These are phyloP conservation scores for Curvularia spicifera DNA, from an alignment of 2,329 filamentous ascomycete species.

Conservation along the genomic window DNA sequence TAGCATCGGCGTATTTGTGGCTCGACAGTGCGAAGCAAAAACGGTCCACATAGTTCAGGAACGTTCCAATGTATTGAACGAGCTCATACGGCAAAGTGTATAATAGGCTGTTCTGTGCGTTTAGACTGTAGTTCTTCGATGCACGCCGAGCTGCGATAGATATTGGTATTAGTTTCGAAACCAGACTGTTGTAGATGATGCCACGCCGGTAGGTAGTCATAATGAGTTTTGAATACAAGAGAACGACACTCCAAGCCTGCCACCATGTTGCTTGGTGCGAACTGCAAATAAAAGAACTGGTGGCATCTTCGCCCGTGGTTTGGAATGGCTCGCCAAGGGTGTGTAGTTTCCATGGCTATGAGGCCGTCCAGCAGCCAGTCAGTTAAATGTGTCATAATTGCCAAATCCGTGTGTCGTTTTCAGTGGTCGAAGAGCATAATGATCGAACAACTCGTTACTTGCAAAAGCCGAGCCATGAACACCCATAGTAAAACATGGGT, in stretches of 20 bases:
- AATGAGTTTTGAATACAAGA: background rate
- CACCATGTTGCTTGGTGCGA: background rate
- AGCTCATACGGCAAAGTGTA: conserved; percentile 7
- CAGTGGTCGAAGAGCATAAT: background rate
- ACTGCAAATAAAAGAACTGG: background rate
- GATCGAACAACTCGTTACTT: background rate
- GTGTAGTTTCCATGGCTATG: background rate
- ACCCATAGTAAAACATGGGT: background rate
- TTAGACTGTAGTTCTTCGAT: background rate
- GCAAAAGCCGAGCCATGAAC: background rate
- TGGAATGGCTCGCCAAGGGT: background rate
- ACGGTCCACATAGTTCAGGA: conserved; percentile 1
- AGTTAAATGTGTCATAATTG: background rate
- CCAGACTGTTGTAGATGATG: background rate
- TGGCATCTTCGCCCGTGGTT: background rate
- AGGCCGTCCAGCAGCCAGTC: background rate
- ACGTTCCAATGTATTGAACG: background rate
- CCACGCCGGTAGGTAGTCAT: background rate
- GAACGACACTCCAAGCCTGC: background rate
- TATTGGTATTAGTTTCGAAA: background rate
- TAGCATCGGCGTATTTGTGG: conserved; percentile 1
- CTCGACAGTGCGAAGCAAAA: conserved; percentile 5
- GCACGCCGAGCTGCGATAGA: background rate
- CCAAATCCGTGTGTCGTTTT: background rate
- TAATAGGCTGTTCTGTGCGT: background rate